A percentile compares a stretch with the other conserved stretches of the same genome.
Conservation (phyloP, 768 basidiomycete genomes). For the Tremella mesenterica region DNA sequence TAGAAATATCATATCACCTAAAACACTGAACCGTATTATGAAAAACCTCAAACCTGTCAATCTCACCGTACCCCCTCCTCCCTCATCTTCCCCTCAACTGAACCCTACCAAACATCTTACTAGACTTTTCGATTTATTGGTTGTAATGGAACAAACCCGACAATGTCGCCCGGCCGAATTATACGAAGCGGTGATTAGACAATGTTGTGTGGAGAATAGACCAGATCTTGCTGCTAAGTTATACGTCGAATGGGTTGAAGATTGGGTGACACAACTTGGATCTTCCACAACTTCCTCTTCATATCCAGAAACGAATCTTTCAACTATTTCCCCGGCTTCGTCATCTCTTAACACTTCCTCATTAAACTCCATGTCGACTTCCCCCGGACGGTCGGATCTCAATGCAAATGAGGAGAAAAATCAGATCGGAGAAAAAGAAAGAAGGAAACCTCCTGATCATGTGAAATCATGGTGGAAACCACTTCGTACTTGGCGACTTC, state of each 20-base stretch:
- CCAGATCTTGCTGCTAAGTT: slow-evolving; percentile 38
- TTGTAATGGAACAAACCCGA: neutral
- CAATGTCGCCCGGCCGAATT: slow-evolving; percentile 20
- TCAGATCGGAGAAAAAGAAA: neutral
- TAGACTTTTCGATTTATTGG: slow-evolving; percentile 1
- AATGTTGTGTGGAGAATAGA: slow-evolving; percentile 20
- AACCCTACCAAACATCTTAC: slow-evolving; percentile 6
- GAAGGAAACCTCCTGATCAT: neutral
- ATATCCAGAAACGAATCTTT: no score
- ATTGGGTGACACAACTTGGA: slow-evolving; percentile 45
- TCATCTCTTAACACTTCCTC: no score
- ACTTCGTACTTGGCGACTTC: slow-evolving; percentile 35
- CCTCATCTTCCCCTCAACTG: neutral
- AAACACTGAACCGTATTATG: neutral
- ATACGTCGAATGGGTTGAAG: slow-evolving; percentile 43
- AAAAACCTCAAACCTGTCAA: slow-evolving; percentile 5
- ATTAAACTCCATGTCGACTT: no score
- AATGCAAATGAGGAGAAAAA: no score
- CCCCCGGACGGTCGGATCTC: no score
- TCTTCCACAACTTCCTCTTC: no score
- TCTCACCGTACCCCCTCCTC: slow-evolving; percentile 14
- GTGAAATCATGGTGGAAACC: slow-evolving; percentile 38
- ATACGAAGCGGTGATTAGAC: slow-evolving; percentile 24
- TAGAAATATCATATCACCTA: neutral
- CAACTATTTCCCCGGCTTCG: neutral